Percentiles rank a stretch among this genome's conserved stretches.
Evolutionary conservation across 2,329 filamentous ascomycete genomes (phyloP).

Genomic region (Rhytidhysteron rufulum): DNA sequence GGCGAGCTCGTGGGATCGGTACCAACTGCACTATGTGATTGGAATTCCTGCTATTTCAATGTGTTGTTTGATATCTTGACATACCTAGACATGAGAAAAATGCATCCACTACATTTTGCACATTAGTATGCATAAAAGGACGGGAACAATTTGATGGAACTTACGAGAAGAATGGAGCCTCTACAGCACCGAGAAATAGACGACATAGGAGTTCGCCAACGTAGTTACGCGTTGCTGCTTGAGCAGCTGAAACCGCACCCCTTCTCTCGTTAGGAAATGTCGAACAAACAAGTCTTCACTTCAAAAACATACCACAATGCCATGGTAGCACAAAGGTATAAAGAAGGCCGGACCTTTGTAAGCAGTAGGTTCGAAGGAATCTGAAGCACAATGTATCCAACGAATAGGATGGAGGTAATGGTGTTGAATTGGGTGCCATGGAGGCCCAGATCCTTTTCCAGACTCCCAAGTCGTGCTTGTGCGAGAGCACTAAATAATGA

Average conservation of each 20-base stretch:
- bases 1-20: constrained; percentile 13
- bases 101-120: constrained; percentile 1
- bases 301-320: too few species aligned
- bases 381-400: constrained; percentile 30
- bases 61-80: too few species aligned
- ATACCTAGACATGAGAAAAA: constrained; percentile 11
- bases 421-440: constrained; percentile 18
- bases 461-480: background rate
- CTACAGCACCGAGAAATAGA: constrained; percentile 11
- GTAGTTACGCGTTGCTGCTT: constrained; percentile 13
- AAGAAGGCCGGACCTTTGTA: constrained; percentile 15
- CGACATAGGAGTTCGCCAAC: constrained; percentile 13
- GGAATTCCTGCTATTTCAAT: too few species aligned
- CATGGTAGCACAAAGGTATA: constrained; percentile 19
- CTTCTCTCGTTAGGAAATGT: too few species aligned
- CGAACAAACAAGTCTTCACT: too few species aligned
- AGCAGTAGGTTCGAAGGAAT: constrained; percentile 38
- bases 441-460: background rate
- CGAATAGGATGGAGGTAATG: constrained; percentile 20
- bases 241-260: constrained; percentile 18
- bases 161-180: constrained; percentile 3
- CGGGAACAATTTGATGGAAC: background rate
- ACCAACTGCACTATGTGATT: too few species aligned
- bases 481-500: background rate
- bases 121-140: too few species aligned